Percentiles rank a stretch among this genome's conserved stretches.
These are phyloP conservation scores for Arbutus unedo DNA, from an alignment of 148 eudicot species.

Conservation along the genomic window DNA sequence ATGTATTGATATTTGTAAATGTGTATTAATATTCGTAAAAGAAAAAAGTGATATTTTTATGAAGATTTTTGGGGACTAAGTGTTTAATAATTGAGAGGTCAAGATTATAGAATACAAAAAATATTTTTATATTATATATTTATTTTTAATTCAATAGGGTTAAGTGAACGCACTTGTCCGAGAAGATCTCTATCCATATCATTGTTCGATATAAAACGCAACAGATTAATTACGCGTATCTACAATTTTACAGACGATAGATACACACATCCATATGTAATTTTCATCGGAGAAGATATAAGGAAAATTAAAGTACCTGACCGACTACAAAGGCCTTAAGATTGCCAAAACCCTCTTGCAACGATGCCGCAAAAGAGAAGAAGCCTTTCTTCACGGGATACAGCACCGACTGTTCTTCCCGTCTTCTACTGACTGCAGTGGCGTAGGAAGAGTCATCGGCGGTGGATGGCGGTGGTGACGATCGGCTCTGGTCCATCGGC, in stretches of 20 bases:
- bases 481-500: constrained; percentile 6
- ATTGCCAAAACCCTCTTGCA: constrained; percentile 38
- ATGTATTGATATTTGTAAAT: too few relatives aligned
- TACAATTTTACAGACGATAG: neutral
- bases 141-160: too few relatives aligned
- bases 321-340: constrained; percentile 44
- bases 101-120: too few relatives aligned
- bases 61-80: too few relatives aligned
- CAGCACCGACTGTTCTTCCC: constrained; percentile 1
- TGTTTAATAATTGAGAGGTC: too few relatives aligned
- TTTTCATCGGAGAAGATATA: neutral
- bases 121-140: too few relatives aligned
- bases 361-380: constrained; percentile 21
- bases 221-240: too few relatives aligned
- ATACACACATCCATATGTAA: neutral
- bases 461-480: constrained; percentile 3
- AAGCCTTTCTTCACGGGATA: constrained; percentile 28
- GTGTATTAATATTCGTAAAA: too few relatives aligned
- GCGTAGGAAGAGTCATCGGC: neutral
- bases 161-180: too few relatives aligned
- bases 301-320: constrained; percentile 23
- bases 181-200: too few relatives aligned
- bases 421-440: neutral
- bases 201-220: too few relatives aligned
- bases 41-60: too few relatives aligned